Evolutionary conservation across 306 rosid genomes (phyloP), one percentile per base, ranked within the genome.

Genomic region (Glycine soja): DNA sequence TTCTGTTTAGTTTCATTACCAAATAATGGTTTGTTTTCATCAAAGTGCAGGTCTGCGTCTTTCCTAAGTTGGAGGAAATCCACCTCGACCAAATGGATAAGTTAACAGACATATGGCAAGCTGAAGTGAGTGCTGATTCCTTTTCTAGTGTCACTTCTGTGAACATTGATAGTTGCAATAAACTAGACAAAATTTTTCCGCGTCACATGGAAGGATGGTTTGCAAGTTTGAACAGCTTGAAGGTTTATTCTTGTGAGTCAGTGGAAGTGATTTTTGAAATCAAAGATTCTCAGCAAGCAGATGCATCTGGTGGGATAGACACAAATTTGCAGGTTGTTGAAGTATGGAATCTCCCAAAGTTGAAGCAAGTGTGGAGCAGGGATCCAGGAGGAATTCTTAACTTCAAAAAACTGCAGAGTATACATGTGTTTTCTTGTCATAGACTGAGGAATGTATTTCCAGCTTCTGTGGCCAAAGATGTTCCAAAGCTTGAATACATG

Each of bases 241-340:
- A 11, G 46, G 50, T 82, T 46, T 0, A 0, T 2, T 0, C 38
- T 3, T 82, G 81, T 1, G 0, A 15, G n/a, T 54, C 54, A 36
- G 81, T 82, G 53, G 56, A 56, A 81, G 70, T 15, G 70, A 66
- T 81, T 45, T 81, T 81, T 67, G 76, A 74, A 53, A 18, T 66
- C 24, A 7, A 18, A 18, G 18, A n/a, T 62, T 8, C 47, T 12
- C 45, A 36, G 8, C 10, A 62, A 24, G 11, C 0, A 0, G 34
- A 10, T 40, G n/a, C 4, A 74, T 40, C 1, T 18, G 9, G 8
- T 15, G 10, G 9, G 11, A 5, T 6, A 7, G 75, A 72, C 51
- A 73, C 74, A 40, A 42, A 10, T 2, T 73, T 81, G 74, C 36
- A 7, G 0, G 0, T 2, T 38, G 8, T 65, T 65, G 0, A 3